These are phyloP conservation scores for Ganoderma resinaceum DNA, from an alignment of 1,284 basidiomycete species.

Conservation along the genomic window DNA sequence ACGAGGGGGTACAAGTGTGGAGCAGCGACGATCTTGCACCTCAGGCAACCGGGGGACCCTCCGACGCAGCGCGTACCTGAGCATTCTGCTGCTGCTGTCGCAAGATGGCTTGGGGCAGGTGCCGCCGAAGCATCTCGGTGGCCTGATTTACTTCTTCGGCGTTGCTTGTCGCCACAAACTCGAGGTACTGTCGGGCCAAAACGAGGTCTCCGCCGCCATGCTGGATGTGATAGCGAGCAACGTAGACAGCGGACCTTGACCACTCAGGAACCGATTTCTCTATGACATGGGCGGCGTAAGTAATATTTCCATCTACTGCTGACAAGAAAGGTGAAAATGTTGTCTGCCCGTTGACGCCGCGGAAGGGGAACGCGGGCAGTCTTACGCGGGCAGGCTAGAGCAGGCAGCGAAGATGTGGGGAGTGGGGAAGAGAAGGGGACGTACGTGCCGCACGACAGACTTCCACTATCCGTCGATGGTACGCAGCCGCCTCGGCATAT, in stretches of 20 bases:
- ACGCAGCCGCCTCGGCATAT: constrained; percentile 67
- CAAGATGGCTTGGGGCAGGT: constrained; percentile 23
- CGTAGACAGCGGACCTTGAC: constrained; percentile 80
- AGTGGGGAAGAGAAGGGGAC: constrained; percentile 21
- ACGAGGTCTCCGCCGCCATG: constrained; percentile 65
- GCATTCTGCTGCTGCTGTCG: constrained; percentile 25
- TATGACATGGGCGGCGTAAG: constrained; percentile 37
- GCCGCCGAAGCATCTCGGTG: constrained; percentile 51
- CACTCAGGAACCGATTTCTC: constrained; percentile 76
- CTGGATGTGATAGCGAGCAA: constrained; percentile 79
- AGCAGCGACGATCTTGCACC: not conserved
- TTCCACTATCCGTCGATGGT: constrained; percentile 78
- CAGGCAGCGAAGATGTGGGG: constrained; percentile 2
- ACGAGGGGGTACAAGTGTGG: not conserved
- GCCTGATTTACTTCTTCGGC: constrained; percentile 75
- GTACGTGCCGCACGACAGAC: constrained; percentile 68
- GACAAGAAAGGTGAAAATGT: constrained; percentile 8
- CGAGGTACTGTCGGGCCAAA: constrained; percentile 72
- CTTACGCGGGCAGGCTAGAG: not conserved
- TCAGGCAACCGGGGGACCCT: constrained; percentile 11
- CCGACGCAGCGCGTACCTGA: constrained; percentile 15
- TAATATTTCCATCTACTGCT: not conserved
- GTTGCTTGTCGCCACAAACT: constrained; percentile 77
- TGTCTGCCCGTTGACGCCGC: not conserved
- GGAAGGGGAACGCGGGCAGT: not conserved